A percentile compares a stretch with the other conserved stretches of the same genome.
Evolutionary conservation across 2,329 filamentous ascomycete species (phyloP).

Genomic region (Fusarium albosuccineum): DNA sequence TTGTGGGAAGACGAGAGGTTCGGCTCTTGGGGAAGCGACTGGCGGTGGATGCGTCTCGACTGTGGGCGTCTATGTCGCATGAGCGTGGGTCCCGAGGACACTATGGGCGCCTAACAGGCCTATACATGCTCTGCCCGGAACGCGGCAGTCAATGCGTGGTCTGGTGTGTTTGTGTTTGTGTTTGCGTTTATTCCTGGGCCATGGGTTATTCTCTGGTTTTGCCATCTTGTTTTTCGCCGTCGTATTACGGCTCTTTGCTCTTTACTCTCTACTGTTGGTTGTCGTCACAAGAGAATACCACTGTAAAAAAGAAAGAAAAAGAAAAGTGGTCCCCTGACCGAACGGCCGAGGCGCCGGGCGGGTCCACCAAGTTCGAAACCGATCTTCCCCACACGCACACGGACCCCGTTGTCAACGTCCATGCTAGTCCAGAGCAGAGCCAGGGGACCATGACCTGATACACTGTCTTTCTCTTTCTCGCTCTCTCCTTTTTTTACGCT

Average conservation of each 20-base stretch:
- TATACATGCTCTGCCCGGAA: background rate
- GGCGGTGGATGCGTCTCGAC: slow-evolving; percentile 40
- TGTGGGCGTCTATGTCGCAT: slow-evolving; percentile 43
- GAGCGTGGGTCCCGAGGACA: slow-evolving; percentile 29
- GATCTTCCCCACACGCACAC: slow-evolving; percentile 33
- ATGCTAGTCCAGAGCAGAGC: slow-evolving; percentile 10
- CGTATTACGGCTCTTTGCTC: no score
- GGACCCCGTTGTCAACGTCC: background rate
- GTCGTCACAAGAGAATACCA: background rate
- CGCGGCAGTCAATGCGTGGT: background rate
- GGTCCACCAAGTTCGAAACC: slow-evolving; percentile 31
- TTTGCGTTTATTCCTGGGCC: background rate
- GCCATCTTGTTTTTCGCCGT: background rate
- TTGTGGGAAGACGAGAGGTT: slow-evolving; percentile 1
- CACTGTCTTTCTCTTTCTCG: slow-evolving; percentile 11
- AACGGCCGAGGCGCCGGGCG: slow-evolving; percentile 24
- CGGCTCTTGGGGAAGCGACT: slow-evolving; percentile 31
- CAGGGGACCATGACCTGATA: slow-evolving; percentile 36
- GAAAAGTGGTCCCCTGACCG: slow-evolving; percentile 27
- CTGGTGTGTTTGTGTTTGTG: no score
- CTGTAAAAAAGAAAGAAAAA: slow-evolving; percentile 12
- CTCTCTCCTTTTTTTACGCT: background rate
- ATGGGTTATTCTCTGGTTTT: background rate
- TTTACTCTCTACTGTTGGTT: no score
- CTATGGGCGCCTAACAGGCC: slow-evolving; percentile 30